Conservation (phyloP, 495 filamentous ascomycete genomes). For the Hamigera avellanea region DNA sequence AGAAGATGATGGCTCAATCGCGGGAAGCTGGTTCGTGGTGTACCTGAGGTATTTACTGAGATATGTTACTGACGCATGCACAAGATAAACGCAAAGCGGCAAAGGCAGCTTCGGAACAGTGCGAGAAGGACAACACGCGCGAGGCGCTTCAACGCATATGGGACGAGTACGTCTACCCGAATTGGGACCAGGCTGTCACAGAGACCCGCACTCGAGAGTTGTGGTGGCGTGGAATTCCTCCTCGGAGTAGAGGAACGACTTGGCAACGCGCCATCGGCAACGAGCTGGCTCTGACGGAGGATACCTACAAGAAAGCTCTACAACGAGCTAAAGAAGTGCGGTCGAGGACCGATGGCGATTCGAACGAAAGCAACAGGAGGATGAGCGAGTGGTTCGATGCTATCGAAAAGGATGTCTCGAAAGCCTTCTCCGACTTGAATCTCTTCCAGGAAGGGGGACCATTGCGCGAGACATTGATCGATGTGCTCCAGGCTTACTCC, state of each 20-base stretch:
- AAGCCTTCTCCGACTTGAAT: constrained; percentile 68
- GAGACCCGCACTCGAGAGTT: constrained; percentile 72
- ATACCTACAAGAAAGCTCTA: constrained; percentile 70
- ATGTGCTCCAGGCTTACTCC: constrained; percentile 78
- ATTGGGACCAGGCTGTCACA: constrained; percentile 68
- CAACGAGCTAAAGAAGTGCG: constrained; percentile 60
- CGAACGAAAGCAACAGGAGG: constrained; percentile 35
- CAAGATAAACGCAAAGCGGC: constrained; percentile 38
- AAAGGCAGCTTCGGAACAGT: constrained; percentile 35
- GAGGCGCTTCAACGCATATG: constrained; percentile 59
- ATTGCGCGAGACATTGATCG: constrained; percentile 60
- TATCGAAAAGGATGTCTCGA: constrained; percentile 57
- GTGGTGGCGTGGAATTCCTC: constrained; percentile 88
- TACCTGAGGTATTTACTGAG: constrained; percentile 1
- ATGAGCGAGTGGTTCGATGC: constrained; percentile 52
- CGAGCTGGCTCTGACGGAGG: constrained; percentile 63
- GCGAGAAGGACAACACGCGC: constrained; percentile 57
- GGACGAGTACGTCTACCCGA: constrained; percentile 77
- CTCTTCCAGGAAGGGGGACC: constrained; percentile 74
- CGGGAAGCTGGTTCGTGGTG: constrained; percentile 51
- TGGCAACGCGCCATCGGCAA: constrained; percentile 87
- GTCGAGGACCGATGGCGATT: constrained; percentile 29
- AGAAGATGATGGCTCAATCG: constrained; percentile 81
- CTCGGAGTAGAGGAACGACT: constrained; percentile 66
- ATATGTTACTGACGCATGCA: constrained; percentile 4